Percentiles rank a stretch among this genome's conserved stretches.
These are phyloP conservation scores for Aspergillus pseudoviridinutans DNA, from an alignment of 2,329 filamentous ascomycete species.

Conservation along the genomic window DNA sequence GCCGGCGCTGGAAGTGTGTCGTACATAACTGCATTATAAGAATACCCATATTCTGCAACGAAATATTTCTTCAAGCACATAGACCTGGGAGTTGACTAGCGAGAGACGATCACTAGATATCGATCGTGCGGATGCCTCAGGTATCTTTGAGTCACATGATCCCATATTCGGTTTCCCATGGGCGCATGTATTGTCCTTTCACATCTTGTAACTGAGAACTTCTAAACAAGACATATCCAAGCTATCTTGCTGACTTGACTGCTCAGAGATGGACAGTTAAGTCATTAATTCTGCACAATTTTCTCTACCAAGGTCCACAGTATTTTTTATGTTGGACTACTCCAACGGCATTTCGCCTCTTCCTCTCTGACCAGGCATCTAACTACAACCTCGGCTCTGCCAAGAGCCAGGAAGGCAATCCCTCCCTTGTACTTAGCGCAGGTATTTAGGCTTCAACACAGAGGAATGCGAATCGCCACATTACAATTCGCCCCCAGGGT, in stretches of 20 bases:
- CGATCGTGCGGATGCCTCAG: not conserved
- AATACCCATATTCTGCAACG: not conserved
- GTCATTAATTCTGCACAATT: not conserved
- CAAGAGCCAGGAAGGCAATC: not conserved
- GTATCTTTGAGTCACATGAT: not conserved
- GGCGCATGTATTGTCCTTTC: not conserved
- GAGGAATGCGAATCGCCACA: slow-evolving; percentile 45
- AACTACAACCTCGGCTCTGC: not conserved
- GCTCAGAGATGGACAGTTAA: not conserved
- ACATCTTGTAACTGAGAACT: not conserved
- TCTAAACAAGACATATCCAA: not conserved
- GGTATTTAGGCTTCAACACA: slow-evolving; percentile 3
- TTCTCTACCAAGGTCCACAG: not conserved
- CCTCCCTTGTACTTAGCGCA: not conserved
- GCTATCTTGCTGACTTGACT: not conserved
- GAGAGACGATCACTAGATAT: too few relatives aligned
- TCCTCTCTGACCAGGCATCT: not conserved
- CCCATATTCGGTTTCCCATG: not conserved
- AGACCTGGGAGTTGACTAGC: not conserved
- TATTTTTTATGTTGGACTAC: not conserved
- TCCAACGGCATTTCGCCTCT: not conserved
- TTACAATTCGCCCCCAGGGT: slow-evolving; percentile 44
- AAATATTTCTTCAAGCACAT: not conserved
- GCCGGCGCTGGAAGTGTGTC: slow-evolving; percentile 2
- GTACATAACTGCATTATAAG: not conserved